Evolutionary conservation across 768 basidiomycete genomes (phyloP).

Genomic region (Gautieria morchelliformis): DNA sequence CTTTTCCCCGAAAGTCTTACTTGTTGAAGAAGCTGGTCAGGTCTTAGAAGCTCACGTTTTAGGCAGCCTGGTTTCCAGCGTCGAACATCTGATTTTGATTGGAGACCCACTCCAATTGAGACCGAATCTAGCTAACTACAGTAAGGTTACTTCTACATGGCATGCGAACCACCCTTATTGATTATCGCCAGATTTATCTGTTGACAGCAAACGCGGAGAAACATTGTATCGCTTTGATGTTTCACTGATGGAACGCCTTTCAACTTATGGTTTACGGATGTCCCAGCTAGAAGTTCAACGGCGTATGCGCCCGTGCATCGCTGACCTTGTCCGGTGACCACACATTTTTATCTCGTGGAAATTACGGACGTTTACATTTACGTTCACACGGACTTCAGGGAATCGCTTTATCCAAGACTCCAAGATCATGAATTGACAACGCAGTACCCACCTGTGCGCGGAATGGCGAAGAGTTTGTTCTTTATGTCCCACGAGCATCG

Average conservation of each 20-base stretch:
- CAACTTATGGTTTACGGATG: conserved; percentile 48
- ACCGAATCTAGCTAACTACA: conserved; percentile 52
- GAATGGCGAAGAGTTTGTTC: conserved; percentile 54
- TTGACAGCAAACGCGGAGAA: conserved; percentile 51
- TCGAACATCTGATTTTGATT: conserved; percentile 71
- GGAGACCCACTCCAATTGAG: conserved; percentile 73
- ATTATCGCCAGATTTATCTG: conserved; percentile 43
- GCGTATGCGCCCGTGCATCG: conserved; percentile 66
- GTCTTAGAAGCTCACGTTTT: conserved; percentile 72
- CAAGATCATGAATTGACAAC: conserved; percentile 46
- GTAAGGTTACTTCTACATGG: conserved; percentile 28
- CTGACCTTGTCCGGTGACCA: conserved; percentile 45
- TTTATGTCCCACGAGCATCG: conserved; percentile 54
- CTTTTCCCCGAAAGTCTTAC: conserved; percentile 46
- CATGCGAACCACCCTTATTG: conserved; percentile 2
- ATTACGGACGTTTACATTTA: no score
- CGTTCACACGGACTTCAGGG: conserved; percentile 21
- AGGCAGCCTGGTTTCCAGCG: conserved; percentile 46
- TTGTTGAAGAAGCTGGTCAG: conserved; percentile 79
- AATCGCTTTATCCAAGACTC: conserved; percentile 51
- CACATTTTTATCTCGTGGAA: background rate
- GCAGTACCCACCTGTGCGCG: conserved; percentile 46
- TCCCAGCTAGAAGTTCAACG: conserved; percentile 63
- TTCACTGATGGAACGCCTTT: conserved; percentile 69
- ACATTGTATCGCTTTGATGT: conserved; percentile 56